phyloP scores from a whole-genome alignment of 2,329 filamentous ascomycete genomes.

The Stylonectria norvegica region DNA sequence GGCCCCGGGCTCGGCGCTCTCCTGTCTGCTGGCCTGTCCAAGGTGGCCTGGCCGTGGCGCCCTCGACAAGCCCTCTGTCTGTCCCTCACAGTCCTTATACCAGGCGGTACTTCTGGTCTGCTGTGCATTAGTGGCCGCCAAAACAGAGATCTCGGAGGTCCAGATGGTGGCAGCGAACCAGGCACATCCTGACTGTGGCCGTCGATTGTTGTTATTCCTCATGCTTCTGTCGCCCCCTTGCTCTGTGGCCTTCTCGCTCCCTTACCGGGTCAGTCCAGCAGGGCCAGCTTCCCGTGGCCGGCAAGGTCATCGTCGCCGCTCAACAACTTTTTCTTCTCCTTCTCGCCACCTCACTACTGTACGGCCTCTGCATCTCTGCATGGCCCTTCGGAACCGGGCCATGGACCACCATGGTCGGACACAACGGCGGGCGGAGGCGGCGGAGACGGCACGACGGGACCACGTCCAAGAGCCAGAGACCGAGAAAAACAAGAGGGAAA shows the following conservation, averaged over 20 bases:
- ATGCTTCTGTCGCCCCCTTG: constrained; percentile 9
- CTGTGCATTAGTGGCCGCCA: constrained; percentile 35
- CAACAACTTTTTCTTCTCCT: constrained; percentile 17
- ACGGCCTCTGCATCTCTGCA: constrained; percentile 24
- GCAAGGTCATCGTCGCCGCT: no score
- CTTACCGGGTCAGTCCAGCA: constrained; percentile 2
- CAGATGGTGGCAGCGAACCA: constrained; percentile 27
- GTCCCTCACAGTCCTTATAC: constrained; percentile 19
- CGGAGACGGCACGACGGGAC: constrained; percentile 5
- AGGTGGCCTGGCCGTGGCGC: constrained; percentile 14
- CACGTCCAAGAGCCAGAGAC: constrained; percentile 8
- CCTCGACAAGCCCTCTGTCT: constrained; percentile 14
- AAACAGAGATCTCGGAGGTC: constrained; percentile 33
- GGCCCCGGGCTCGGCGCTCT: constrained; percentile 2
- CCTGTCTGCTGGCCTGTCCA: background rate
- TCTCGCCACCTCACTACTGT: constrained; percentile 27
- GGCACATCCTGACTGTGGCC: constrained; percentile 21
- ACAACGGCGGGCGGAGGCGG: background rate
- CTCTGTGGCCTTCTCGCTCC: constrained; percentile 8
- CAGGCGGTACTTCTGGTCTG: constrained; percentile 19
- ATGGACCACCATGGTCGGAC: constrained; percentile 11
- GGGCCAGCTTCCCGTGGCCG: no score
- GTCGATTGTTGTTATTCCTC: background rate
- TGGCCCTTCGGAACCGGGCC: constrained; percentile 22
- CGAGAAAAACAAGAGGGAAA: constrained; percentile 5